phyloP scores from a whole-genome alignment of 371 early-diverging fungal species.

The Apophysomyces elegans region DNA sequence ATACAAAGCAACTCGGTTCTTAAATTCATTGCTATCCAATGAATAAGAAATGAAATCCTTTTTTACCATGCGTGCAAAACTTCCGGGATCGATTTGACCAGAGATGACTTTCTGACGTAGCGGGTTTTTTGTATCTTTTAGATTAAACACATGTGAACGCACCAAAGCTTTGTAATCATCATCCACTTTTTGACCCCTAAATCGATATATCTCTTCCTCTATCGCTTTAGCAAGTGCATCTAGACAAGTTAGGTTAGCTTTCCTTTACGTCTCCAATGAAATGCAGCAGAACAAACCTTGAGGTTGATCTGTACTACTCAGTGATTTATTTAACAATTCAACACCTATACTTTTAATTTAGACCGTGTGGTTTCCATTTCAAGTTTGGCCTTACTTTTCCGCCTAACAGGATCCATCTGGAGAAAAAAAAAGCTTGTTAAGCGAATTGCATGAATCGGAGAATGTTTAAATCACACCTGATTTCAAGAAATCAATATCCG shows the following conservation, averaged over 20 bases:
- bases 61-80: conserved; percentile 20
- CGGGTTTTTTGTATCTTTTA: conserved; percentile 23
- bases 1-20: background rate
- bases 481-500: background rate
- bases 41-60: background rate
- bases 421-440: background rate
- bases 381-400: conserved; percentile 13
- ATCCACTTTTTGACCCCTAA: conserved; percentile 17
- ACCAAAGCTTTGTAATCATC: conserved; percentile 26
- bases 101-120: conserved; percentile 22
- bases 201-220: conserved; percentile 20
- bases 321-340: conserved; percentile 15
- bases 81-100: conserved; percentile 16
- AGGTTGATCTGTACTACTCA: conserved; percentile 1
- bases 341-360: conserved; percentile 12
- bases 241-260: background rate
- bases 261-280: background rate
- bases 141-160: conserved; percentile 27
- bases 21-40: background rate
- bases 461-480: background rate
- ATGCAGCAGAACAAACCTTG: background rate
- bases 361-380: background rate
- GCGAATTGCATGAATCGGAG: background rate
- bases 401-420: conserved; percentile 14
- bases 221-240: conserved; percentile 19